These are phyloP conservation scores for Pleurotus ostreatus DNA, from an alignment of 768 basidiomycete species.

Conservation along the genomic window DNA sequence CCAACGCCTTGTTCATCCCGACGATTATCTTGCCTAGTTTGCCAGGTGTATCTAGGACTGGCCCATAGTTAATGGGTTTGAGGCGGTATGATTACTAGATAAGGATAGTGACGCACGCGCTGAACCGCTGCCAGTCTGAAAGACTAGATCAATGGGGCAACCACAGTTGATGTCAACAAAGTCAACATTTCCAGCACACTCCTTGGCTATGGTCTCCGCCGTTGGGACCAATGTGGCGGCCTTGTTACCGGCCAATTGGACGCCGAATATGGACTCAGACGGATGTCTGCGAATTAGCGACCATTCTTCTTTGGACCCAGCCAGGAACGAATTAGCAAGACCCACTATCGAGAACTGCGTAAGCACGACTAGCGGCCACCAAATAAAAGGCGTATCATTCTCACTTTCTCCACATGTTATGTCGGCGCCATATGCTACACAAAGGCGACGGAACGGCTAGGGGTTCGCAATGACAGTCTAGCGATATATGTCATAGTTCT, in stretches of 20 bases:
- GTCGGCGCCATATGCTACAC: constrained; percentile 82
- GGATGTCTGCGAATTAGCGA: constrained; percentile 87
- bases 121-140: constrained; percentile 85
- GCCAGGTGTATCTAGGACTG: constrained; percentile 79
- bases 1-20: constrained; percentile 89
- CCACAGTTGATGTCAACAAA: constrained; percentile 97
- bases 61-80: constrained; percentile 2
- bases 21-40: constrained; percentile 83
- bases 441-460: constrained; percentile 90
- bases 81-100: neutral
- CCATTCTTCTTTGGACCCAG: constrained; percentile 90
- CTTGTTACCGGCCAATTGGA: constrained; percentile 91
- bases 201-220: constrained; percentile 75
- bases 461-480: neutral
- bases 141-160: constrained; percentile 96
- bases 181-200: constrained; percentile 65
- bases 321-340: constrained; percentile 84
- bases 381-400: constrained; percentile 15
- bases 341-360: constrained; percentile 56
- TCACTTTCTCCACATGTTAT: constrained; percentile 94
- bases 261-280: constrained; percentile 81
- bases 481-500: constrained; percentile 17
- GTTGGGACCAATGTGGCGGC: constrained; percentile 73
- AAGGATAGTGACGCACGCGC: constrained; percentile 55
- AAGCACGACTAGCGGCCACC: constrained; percentile 3